Percentiles rank a stretch among this genome's conserved stretches.
phyloP scores from a whole-genome alignment of 2,329 filamentous ascomycete genomes.

The Fusarium robinianum region DNA sequence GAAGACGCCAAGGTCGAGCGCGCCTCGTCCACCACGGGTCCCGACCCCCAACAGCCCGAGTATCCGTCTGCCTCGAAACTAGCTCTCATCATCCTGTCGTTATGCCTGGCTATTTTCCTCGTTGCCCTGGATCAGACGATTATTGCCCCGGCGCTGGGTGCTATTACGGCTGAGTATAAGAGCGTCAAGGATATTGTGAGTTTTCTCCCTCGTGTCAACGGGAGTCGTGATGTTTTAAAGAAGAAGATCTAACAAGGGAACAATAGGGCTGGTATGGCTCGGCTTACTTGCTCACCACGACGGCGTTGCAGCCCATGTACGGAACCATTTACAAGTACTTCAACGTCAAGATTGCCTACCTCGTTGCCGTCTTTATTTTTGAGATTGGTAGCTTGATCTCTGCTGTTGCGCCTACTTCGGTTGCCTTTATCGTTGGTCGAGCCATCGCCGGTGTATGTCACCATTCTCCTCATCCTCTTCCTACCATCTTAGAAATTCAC shows the following conservation, averaged over 20 bases:
- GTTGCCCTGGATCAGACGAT: constrained; percentile 58
- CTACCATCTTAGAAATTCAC: background rate
- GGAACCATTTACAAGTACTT: constrained; percentile 56
- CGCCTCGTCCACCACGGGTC: constrained; percentile 13
- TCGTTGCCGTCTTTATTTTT: constrained; percentile 49
- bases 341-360: constrained; percentile 52
- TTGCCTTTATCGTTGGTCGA: constrained; percentile 56
- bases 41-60: constrained; percentile 14
- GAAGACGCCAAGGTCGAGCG: constrained; percentile 19
- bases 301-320: constrained; percentile 55
- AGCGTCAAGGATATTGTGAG: constrained; percentile 52
- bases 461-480: background rate
- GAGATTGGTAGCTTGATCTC: constrained; percentile 51
- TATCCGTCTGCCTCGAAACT: constrained; percentile 50
- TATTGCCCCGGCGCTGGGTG: constrained; percentile 56
- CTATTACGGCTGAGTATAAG: constrained; percentile 52
- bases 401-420: constrained; percentile 51
- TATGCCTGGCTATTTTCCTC: constrained; percentile 54
- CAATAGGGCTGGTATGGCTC: constrained; percentile 55
- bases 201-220: too few relatives aligned
- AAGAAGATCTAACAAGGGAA: constrained; percentile 17
- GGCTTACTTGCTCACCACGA: constrained; percentile 54
- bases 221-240: too few relatives aligned
- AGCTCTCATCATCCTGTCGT: constrained; percentile 48
- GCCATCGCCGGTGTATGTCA: constrained; percentile 52